Percentiles rank a stretch among this genome's conserved stretches.
Evolutionary conservation across 2,329 filamentous ascomycete species (phyloP).

Genomic region (Exserohilum rostratum): DNA sequence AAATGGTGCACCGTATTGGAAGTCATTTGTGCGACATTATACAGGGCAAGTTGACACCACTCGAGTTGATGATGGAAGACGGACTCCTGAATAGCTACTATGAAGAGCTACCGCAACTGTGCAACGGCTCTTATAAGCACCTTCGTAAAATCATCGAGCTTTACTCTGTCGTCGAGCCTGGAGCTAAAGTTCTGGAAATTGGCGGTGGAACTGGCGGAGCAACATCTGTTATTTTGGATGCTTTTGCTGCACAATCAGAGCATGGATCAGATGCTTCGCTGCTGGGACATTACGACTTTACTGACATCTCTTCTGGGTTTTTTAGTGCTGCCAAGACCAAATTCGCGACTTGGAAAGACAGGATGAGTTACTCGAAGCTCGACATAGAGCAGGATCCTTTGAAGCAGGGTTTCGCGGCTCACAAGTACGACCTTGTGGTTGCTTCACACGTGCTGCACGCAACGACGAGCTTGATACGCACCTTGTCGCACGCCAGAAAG

Average conservation of each 20-base stretch:
- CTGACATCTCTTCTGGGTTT: slow-evolving; percentile 15
- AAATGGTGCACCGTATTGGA: too few relatives aligned
- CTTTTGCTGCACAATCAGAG: too few relatives aligned
- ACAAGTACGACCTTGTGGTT: slow-evolving; percentile 26
- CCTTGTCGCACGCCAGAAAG: slow-evolving; percentile 15
- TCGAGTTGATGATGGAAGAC: background rate
- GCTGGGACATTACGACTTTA: slow-evolving; percentile 19
- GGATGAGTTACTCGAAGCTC: slow-evolving; percentile 7
- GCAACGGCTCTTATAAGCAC: too few relatives aligned
- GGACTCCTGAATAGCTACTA: background rate
- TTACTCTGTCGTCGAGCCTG: background rate
- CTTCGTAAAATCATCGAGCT: too few relatives aligned
- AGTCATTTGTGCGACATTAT: too few relatives aligned
- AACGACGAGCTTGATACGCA: slow-evolving; percentile 8
- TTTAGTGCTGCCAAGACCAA: background rate
- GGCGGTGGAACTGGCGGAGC: background rate
- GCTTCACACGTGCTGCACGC: slow-evolving; percentile 24
- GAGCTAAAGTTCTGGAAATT: background rate
- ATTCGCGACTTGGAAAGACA: background rate
- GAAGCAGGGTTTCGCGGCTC: slow-evolving; percentile 14
- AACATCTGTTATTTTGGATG: slow-evolving; percentile 6
- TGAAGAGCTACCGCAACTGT: background rate
- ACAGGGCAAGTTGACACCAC: background rate
- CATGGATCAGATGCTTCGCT: too few relatives aligned
- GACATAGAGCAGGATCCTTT: slow-evolving; percentile 12